Base-by-base conservation (phyloP, 352 stramenopile species). In the Globisporangium mamillatum region DNA sequence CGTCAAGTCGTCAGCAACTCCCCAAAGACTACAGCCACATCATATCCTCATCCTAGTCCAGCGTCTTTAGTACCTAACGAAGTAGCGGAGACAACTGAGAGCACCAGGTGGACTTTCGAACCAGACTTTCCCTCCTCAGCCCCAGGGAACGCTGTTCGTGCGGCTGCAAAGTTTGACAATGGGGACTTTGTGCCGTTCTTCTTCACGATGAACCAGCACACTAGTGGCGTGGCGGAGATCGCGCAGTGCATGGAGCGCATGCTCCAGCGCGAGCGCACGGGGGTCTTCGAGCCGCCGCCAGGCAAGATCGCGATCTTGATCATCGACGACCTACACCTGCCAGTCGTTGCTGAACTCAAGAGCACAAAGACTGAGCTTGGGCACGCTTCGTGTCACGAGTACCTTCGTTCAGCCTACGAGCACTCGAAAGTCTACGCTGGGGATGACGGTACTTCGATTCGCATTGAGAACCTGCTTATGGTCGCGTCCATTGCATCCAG, bases 251-350 rank as follows among this genome's bases (percentile, higher is more conserved):
- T 90, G 8, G 79, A 88, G 41, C 71, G 78, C 2, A 83, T 86
- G 74, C 72, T 90, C 3, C 79, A 90, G 50, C 81, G 81, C 2
- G 81, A 90, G 63, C 74, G 79, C 4, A 81, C 71, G 2, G 67
- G 68, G 0, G 68, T 88, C 27, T 87, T 73, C 29, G 81, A 90
- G 55, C 79, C 81, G 9, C 81, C 81, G 8, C 77, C 81, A 18
- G 81, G 81, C 0, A 88, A 90, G 58, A 69, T 79, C 8, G 78
- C 78, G 18, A 34, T 88, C 6, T 59, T 90, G 14, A 73, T 90
- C 29, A 64, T 90, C 34, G 81, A 90, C 27, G 81, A 90, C 46
- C 64, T 90, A 25, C 79, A 90, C 25, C 58, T 90, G 6, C 68
- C 80, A 32, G 41, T 56, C 8, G 48, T 20, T 1, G 55, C 24